Base-by-base conservation (phyloP, 1,284 basidiomycete genomes). In the Amylostereum chailletii region DNA sequence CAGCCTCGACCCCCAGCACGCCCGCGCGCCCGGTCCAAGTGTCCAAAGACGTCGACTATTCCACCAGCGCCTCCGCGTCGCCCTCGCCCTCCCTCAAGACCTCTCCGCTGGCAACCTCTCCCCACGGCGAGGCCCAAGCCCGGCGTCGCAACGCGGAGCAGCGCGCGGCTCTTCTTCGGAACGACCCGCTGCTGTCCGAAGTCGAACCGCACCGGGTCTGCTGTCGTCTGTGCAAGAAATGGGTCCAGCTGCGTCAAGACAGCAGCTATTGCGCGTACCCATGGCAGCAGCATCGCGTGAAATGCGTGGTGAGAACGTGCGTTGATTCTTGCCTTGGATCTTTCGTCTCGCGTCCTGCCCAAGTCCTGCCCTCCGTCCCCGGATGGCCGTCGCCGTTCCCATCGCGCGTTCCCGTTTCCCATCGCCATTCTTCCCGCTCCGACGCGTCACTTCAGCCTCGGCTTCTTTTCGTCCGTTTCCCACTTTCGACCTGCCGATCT, bases 201-300 rank as follows among this genome's bases (percentile, higher is more conserved):
- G 84, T 89, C 38, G 84, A 88, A 58, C 77, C 84, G 0, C 85
- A 83, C 59, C 71, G 83, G 29, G 84, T 87, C 1, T 86, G 86
- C 58, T 88, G 85, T 59, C 71, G 71, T 3, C 63, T 86, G 1
- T 88, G 86, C 60, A 71, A 75, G 57, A 87, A 88, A 63, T 88
- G 85, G 86, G 84, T 87, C 1, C 84, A 86, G 61, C 70, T 87
- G 31, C 65, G 85, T 44, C 83, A 86, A 60, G 84, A 87, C 57
- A 75, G 72, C 52, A 78, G 77, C 42, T 87, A 80, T 61, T 87
- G 85, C 55, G 81, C 83, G 45, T 85, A 86, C 61, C 84, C 85
- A 29, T 87, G 85, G 84, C 60, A 78, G 49, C 83, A 86, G 63
- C 84, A 87, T 60, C 74, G 81, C n/a, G 74, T 70, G 39, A 86